Evolutionary conservation across 2,329 filamentous ascomycete genomes (phyloP).

Genomic region (Sporothrix globosa): DNA sequence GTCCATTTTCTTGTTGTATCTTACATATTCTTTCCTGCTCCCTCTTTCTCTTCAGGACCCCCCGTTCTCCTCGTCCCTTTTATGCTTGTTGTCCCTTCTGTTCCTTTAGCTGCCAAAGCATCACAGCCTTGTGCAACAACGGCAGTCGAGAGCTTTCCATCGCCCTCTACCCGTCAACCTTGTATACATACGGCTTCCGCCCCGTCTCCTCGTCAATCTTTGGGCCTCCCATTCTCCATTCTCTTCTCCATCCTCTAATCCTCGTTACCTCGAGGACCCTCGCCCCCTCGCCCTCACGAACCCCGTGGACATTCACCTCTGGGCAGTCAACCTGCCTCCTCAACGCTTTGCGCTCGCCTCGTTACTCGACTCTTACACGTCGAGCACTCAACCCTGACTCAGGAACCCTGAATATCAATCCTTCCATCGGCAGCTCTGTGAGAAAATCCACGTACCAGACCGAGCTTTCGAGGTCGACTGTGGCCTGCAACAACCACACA

Average conservation of each 20-base stretch:
- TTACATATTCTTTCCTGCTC: background rate
- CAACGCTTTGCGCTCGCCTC: background rate
- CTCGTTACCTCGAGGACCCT: constrained; percentile 3
- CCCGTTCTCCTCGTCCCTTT: background rate
- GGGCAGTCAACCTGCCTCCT: background rate
- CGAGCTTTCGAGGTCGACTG: background rate
- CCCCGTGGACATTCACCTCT: background rate
- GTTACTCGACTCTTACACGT: background rate
- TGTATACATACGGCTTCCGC: background rate
- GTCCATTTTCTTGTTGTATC: constrained; percentile 2
- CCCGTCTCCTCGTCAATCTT: background rate
- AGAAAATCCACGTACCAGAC: background rate
- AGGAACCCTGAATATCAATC: background rate
- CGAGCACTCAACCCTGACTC: background rate
- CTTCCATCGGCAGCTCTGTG: background rate
- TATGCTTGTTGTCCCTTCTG: constrained; percentile 4
- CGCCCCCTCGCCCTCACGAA: constrained; percentile 12
- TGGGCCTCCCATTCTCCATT: background rate
- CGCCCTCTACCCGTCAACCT: background rate
- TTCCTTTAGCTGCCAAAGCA: background rate
- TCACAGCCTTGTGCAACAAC: constrained; percentile 25
- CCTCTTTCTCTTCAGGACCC: background rate
- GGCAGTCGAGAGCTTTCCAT: background rate
- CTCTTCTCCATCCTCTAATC: background rate
- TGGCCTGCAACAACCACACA: background rate